Evolutionary conservation across 495 filamentous ascomycete genomes (phyloP).

Genomic region (Penicillium cataractarum): DNA sequence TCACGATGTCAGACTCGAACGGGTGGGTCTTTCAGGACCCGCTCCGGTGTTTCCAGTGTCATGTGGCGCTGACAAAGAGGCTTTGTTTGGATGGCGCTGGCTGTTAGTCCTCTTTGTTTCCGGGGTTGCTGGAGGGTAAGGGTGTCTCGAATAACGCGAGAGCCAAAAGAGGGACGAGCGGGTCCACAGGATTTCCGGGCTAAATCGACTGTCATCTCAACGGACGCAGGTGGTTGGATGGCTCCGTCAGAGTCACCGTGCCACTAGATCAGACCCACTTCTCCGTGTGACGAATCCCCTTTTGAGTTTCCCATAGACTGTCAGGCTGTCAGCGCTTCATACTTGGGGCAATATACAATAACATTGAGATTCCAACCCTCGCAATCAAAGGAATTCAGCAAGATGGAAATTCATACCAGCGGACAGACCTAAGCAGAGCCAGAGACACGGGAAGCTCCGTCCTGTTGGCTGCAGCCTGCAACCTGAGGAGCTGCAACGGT

Average conservation of each 20-base stretch:
- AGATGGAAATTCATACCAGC: no score
- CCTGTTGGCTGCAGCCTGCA: neutral
- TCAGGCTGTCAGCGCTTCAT: neutral
- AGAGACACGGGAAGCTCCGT: neutral
- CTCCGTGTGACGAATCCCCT: neutral
- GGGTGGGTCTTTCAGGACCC: neutral
- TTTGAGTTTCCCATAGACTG: neutral
- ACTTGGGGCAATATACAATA: no score
- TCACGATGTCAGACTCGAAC: constrained; percentile 15
- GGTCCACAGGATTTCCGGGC: neutral
- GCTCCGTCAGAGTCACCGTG: no score
- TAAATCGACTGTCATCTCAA: neutral
- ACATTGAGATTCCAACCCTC: no score
- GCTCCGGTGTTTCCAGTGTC: neutral
- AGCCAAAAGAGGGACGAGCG: neutral
- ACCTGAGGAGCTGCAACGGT: no score
- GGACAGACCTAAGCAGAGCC: neutral
- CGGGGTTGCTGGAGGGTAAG: neutral
- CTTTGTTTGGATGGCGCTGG: neutral
- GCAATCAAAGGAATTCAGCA: no score
- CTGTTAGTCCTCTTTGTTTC: neutral
- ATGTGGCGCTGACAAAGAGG: neutral
- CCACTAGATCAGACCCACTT: neutral
- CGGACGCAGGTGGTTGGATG: neutral
- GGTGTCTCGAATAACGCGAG: neutral